phyloP scores from a whole-genome alignment of 1,284 basidiomycete genomes.

The Tremellales sp. region DNA sequence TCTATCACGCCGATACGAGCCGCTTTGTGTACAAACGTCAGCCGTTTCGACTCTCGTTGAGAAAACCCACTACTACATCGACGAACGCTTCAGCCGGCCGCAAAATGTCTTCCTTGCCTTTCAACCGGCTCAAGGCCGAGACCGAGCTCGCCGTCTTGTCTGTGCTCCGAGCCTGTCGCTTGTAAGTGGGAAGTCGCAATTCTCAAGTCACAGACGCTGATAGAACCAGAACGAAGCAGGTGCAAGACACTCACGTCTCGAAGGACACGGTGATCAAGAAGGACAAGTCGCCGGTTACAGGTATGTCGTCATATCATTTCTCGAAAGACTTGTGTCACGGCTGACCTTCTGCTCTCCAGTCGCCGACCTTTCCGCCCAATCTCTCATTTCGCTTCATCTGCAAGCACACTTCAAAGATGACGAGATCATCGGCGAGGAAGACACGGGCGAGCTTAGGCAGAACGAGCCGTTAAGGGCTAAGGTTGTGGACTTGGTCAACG shows the following conservation, averaged over 20 bases:
- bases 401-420: slow-evolving; percentile 78
- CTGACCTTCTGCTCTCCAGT: slow-evolving; percentile 59
- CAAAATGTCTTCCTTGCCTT: slow-evolving; percentile 30
- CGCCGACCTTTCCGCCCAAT: slow-evolving; percentile 86
- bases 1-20: no score
- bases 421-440: slow-evolving; percentile 92
- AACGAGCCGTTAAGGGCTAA: slow-evolving; percentile 59
- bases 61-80: no score
- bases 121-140: slow-evolving; percentile 36
- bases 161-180: slow-evolving; percentile 76
- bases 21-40: no score
- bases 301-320: slow-evolving; percentile 48
- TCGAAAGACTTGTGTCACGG: neutral
- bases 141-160: slow-evolving; percentile 74
- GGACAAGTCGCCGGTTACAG: slow-evolving; percentile 95
- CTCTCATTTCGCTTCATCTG: slow-evolving; percentile 73
- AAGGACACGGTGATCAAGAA: slow-evolving; percentile 84
- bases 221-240: slow-evolving; percentile 69
- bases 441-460: slow-evolving; percentile 70
- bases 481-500: slow-evolving; percentile 78
- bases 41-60: no score
- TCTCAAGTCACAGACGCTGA: no score
- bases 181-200: slow-evolving; percentile 40
- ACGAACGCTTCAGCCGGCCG: no score
- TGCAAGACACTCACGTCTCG: slow-evolving; percentile 83